Base-by-base conservation (phyloP, 495 filamentous ascomycete genomes). In the Penicillium lagena region DNA sequence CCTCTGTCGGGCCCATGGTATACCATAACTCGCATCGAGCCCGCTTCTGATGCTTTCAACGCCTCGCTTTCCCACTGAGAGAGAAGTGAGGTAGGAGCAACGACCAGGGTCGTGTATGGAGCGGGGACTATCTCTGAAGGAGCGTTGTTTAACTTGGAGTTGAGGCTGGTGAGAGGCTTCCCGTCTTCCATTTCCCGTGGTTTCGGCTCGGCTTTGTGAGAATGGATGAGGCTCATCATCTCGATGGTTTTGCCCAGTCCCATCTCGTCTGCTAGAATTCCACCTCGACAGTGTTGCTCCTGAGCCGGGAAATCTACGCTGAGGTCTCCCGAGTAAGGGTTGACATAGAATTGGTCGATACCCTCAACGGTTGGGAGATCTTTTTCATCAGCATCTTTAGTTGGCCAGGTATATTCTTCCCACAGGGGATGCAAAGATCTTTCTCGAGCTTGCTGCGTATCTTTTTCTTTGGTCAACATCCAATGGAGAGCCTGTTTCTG, bases 11-110 rank as follows among this genome's bases (percentile, higher is more conserved):
- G 73, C 15, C 93, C 93, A 60, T 98, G 97, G 63, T 98, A 98
- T 27, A 97, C 75, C 45, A 94, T 74, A 10, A 81, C 81, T 58
- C 85, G 91, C 70, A 97, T 59, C 0, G 85, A 85, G 9, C 89
- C 90, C 5, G 82, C 72, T 45, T 82, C 78, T 1, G 90, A 96
- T 9, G 91, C 89, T 45, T 88, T 95, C 49, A 87, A 75, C 6
- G 94, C 87, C 62, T 98, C 93, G 45, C 89, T 94, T 56, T 96
- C 85, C 93, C 93, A 98, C 59, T 98, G 93, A 1, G 90, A 79
- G 13, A 98, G 74, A 2, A 98, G 70, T 7, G 90, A 95, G 76
- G 95, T 97, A 2, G 93, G 93, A 1, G 93, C 93, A 29, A 98
- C 81, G 5, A 98, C 94, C 4, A 98, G 73, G 6, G 93, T 97